Evolutionary conservation across 75 land plant species (phyloP).

Genomic region (Gnetum montanum): DNA sequence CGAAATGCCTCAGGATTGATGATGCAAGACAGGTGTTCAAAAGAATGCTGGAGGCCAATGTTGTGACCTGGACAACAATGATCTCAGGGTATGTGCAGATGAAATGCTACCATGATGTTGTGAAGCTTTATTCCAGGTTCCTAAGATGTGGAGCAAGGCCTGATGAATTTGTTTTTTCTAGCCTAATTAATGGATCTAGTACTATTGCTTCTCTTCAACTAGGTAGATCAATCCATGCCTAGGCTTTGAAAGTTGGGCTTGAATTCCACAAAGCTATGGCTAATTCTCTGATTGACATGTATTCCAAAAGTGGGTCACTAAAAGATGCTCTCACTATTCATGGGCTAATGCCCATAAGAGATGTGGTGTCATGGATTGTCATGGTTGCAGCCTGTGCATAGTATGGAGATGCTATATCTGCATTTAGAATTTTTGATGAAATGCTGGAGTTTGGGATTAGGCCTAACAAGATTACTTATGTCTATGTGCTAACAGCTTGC

Average conservation of each 20-base stretch:
- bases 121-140: too few species aligned
- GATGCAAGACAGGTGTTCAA: too few species aligned
- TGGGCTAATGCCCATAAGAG: slow-evolving; percentile 21
- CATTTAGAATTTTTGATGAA: slow-evolving; percentile 25
- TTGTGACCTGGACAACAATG: too few species aligned
- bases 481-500: slow-evolving; percentile 53
- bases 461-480: slow-evolving; percentile 55
- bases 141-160: too few species aligned
- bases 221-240: slow-evolving; percentile 49
- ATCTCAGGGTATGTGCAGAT: too few species aligned
- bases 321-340: slow-evolving; percentile 39
- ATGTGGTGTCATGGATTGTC: slow-evolving; percentile 67
- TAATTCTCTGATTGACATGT: slow-evolving; percentile 53
- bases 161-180: too few species aligned
- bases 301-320: slow-evolving; percentile 56
- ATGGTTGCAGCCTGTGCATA: slow-evolving; percentile 57
- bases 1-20: too few species aligned
- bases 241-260: slow-evolving; percentile 33
- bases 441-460: slow-evolving; percentile 30
- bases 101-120: too few species aligned
- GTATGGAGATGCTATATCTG: slow-evolving; percentile 30
- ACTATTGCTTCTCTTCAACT: slow-evolving; percentile 27
- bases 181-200: slow-evolving; percentile 54
- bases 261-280: slow-evolving; percentile 41
- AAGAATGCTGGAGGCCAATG: too few species aligned